Evolutionary conservation across 495 filamentous ascomycete species (phyloP).

Genomic region (Aspergillus leporis): DNA sequence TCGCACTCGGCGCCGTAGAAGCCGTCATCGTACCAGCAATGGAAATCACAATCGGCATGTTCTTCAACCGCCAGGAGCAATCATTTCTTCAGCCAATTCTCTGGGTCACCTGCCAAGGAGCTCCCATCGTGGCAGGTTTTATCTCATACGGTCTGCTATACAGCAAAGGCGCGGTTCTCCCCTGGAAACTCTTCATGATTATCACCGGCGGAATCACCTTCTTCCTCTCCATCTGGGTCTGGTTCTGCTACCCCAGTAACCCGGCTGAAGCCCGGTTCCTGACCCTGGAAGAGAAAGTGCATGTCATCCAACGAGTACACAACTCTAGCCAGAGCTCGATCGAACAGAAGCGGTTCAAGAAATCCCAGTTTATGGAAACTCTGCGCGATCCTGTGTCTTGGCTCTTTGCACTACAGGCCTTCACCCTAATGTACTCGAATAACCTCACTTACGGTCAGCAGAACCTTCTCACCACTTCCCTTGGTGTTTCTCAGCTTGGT

Average conservation of each 20-base stretch:
- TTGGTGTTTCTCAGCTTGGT: slow-evolving; percentile 22
- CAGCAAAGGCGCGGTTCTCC: slow-evolving; percentile 19
- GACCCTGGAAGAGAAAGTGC: slow-evolving; percentile 17
- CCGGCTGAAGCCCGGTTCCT: slow-evolving; percentile 21
- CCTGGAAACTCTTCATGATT: slow-evolving; percentile 33
- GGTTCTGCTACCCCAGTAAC: slow-evolving; percentile 23
- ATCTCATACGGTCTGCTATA: slow-evolving; percentile 27
- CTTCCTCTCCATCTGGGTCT: slow-evolving; percentile 19
- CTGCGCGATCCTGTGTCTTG: slow-evolving; percentile 25
- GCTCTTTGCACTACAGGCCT: slow-evolving; percentile 25
- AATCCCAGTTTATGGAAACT: slow-evolving; percentile 20
- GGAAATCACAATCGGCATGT: slow-evolving; percentile 31
- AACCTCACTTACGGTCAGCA: slow-evolving; percentile 30
- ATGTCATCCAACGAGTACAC: slow-evolving; percentile 20
- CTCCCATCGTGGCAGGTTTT: slow-evolving; percentile 23
- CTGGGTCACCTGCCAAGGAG: slow-evolving; percentile 24
- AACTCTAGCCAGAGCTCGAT: slow-evolving; percentile 18
- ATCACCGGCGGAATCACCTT: slow-evolving; percentile 23
- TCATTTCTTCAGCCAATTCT: slow-evolving; percentile 24
- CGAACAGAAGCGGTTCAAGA: slow-evolving; percentile 29
- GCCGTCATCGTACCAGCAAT: slow-evolving; percentile 26
- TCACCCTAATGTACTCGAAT: slow-evolving; percentile 27
- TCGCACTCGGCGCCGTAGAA: slow-evolving; percentile 24
- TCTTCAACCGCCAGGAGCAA: slow-evolving; percentile 27
- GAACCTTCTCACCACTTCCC: slow-evolving; percentile 18